phyloP scores from a whole-genome alignment of 352 stramenopile genomes.

The Phytophthora sojae region DNA sequence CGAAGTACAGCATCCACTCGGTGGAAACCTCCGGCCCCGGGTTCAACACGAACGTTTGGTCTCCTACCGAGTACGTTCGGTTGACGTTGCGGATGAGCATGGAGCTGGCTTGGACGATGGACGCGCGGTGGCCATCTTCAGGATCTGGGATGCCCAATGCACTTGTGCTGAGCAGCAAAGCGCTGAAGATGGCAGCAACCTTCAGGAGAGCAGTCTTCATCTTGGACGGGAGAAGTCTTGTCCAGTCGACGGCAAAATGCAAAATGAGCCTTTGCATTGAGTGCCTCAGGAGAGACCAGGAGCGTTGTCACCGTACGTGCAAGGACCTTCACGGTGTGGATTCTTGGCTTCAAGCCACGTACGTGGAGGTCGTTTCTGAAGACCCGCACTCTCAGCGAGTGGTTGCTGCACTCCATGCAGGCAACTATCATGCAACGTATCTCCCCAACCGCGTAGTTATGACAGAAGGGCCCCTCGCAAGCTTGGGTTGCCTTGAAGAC shows the following conservation, averaged over 20 bases:
- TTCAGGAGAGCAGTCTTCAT: conserved; percentile 15
- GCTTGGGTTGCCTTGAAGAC: conserved; percentile 10
- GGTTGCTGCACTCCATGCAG: neutral
- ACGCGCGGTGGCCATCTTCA: conserved; percentile 35
- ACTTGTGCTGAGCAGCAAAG: conserved; percentile 3
- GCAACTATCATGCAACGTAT: neutral
- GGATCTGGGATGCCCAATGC: conserved; percentile 30
- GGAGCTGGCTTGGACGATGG: conserved; percentile 28
- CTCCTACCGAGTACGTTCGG: conserved; percentile 31
- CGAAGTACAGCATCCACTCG: conserved; percentile 40
- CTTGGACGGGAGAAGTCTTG: conserved; percentile 1
- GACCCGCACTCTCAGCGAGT: conserved; percentile 1
- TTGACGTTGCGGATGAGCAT: conserved; percentile 41
- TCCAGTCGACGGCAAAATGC: conserved; percentile 8
- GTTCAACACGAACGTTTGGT: conserved; percentile 34
- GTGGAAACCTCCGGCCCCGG: conserved; percentile 26
- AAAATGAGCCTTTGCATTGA: conserved; percentile 15
- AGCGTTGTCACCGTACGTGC: neutral
- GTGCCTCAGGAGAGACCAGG: neutral
- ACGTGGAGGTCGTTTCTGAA: conserved; percentile 1
- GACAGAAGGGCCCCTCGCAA: conserved; percentile 14
- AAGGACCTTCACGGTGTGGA: conserved; percentile 10
- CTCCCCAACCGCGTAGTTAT: conserved; percentile 15
- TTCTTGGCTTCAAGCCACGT: conserved; percentile 25
- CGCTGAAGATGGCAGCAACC: neutral